Evolutionary conservation across 768 basidiomycete species (phyloP), one percentile per base, ranked within the genome.

Genomic region (Cystofilobasidium capitatum): DNA sequence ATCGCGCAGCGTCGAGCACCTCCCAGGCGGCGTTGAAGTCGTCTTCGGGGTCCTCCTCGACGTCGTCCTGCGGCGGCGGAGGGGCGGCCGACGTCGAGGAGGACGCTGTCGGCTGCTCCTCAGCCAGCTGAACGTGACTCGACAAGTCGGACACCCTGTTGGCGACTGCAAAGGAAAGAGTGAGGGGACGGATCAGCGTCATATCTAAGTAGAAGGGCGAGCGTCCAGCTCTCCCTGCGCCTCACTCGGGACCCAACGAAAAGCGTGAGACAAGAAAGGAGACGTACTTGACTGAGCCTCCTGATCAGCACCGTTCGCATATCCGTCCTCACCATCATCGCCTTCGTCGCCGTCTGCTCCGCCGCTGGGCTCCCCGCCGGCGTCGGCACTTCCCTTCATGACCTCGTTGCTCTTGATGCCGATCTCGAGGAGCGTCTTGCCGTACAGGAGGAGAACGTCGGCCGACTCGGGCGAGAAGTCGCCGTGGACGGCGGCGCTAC

Each of bases 1-100:
- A 84, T 45, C 93, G 82, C 26, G 94, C 93, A 65, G 94, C 84
- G 72, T 99, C 96, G n/a, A 99, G 81, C 3, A 94, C 87, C 74
- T 96, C 89, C 92, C 94, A 99, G 16, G 96, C 91, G 31, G 90
- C 91, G 71, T 94, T 96, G 77, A 96, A 96, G 73, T 98, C 96
- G 72, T 99, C 96, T 73, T 96, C 94, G 0, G 89, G 90, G 45
- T 75, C 76, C 20, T 75, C 78, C 26, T 64, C 39, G 26, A 49
- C 40, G 36, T 63, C 68, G 22, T 35, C 61, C 62, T 16, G 54
- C 22, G 22, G 31, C 44, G 17, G 42, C 54, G n/a, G 39, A 16
- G n/a, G 26, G 33, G 31, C 47, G 2, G 42, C 37, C 3, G 54
- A 40, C 22, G 55, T 44, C 3, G 62, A 62, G 4, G 45, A 36